phyloP scores from a whole-genome alignment of 371 early-diverging fungal species.

The Lichtheimia ornata region DNA sequence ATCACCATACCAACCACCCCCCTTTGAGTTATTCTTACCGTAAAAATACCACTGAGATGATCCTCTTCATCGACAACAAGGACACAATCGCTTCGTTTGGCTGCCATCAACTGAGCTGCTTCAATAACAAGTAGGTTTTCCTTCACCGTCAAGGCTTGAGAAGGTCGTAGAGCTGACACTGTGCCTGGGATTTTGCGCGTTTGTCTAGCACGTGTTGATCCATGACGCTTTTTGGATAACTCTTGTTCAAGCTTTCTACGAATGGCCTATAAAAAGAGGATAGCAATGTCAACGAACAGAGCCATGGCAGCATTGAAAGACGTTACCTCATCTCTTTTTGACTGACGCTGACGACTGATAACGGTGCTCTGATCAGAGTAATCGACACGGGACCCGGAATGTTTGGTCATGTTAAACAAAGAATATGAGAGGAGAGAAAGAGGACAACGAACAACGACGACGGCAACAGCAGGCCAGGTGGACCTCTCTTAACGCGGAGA shows the following conservation, averaged over 20 bases:
- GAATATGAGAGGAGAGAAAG: background rate
- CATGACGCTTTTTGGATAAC: constrained; percentile 63
- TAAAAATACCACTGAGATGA: constrained; percentile 93
- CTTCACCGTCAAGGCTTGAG: constrained; percentile 89
- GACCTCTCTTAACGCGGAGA: no score
- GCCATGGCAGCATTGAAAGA: background rate
- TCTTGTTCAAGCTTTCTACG: constrained; percentile 80
- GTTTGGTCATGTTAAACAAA: constrained; percentile 13
- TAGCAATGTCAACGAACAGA: background rate
- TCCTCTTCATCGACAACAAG: constrained; percentile 91
- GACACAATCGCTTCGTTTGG: constrained; percentile 93
- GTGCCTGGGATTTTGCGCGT: constrained; percentile 74
- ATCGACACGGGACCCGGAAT: constrained; percentile 28
- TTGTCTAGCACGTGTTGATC: constrained; percentile 33
- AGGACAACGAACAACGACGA: no score
- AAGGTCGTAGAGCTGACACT: constrained; percentile 89
- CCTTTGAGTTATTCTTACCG: constrained; percentile 37
- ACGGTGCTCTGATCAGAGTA: constrained; percentile 20
- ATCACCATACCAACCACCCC: background rate
- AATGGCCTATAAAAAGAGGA: constrained; percentile 58
- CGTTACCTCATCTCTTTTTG: constrained; percentile 46
- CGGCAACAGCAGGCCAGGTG: no score
- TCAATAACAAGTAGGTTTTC: constrained; percentile 89
- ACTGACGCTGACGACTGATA: constrained; percentile 42
- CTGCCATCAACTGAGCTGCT: constrained; percentile 97